Evolutionary conservation across 2,329 filamentous ascomycete species (phyloP).

Genomic region (Torrubiella hemipterigena): DNA sequence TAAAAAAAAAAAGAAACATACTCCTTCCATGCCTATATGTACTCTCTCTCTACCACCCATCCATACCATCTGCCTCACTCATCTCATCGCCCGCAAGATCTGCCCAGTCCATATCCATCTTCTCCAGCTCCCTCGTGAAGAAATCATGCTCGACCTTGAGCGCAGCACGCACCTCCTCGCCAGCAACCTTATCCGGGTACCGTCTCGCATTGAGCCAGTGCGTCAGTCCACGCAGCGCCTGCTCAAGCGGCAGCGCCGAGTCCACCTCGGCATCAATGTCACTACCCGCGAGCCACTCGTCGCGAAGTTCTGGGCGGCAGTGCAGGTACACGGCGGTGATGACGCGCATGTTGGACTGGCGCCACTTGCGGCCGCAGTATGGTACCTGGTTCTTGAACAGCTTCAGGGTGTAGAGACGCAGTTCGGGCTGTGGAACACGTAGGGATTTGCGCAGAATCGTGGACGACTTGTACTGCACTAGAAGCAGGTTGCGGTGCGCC

Average conservation of each 20-base stretch:
- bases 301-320: constrained; percentile 80
- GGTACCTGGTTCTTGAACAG: constrained; percentile 98
- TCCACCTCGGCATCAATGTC: constrained; percentile 93
- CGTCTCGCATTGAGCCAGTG: constrained; percentile 86
- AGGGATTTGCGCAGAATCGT: constrained; percentile 86
- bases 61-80: constrained; percentile 20
- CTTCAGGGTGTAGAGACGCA: constrained; percentile 91
- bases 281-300: constrained; percentile 87
- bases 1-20: too few relatives aligned
- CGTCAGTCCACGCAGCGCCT: constrained; percentile 76
- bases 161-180: constrained; percentile 38
- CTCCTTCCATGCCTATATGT: background rate
- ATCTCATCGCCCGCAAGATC: constrained; percentile 22
- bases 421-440: constrained; percentile 75
- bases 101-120: constrained; percentile 44
- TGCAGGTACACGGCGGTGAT: constrained; percentile 95
- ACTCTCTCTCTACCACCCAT: constrained; percentile 13
- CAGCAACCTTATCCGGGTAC: constrained; percentile 68
- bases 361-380: constrained; percentile 96
- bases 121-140: constrained; percentile 66
- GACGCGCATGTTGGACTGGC: constrained; percentile 95
- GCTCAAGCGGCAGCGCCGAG: constrained; percentile 81
- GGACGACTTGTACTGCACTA: constrained; percentile 91
- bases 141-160: constrained; percentile 68
- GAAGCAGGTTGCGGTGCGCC: constrained; percentile 82